These are phyloP conservation scores for Tolypocladium guangdongense DNA, from an alignment of 2,329 filamentous ascomycete genomes.

Conservation along the genomic window DNA sequence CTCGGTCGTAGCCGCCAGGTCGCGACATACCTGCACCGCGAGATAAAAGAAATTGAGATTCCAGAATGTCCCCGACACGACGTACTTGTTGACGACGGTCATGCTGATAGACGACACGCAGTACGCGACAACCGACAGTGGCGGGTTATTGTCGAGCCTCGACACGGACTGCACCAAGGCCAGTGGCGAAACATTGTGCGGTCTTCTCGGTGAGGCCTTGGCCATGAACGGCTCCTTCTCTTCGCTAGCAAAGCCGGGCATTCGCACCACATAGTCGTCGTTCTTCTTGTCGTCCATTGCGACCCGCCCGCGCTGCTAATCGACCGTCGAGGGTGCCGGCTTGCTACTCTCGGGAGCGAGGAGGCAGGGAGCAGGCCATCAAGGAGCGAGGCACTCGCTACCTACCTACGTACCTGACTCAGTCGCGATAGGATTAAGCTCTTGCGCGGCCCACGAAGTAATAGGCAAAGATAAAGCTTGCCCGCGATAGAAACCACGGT, in stretches of 20 bases:
- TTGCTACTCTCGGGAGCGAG: neutral
- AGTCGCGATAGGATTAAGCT: neutral
- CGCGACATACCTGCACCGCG: slow-evolving; percentile 65
- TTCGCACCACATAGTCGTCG: slow-evolving; percentile 63
- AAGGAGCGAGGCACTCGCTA: too few relatives aligned
- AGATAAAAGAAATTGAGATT: slow-evolving; percentile 96
- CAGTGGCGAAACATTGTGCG: neutral
- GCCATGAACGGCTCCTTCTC: slow-evolving; percentile 16
- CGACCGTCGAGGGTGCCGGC: neutral
- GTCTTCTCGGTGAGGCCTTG: slow-evolving; percentile 25
- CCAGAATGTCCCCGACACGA: slow-evolving; percentile 80
- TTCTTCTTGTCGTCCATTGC: slow-evolving; percentile 82
- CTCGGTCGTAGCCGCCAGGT: neutral
- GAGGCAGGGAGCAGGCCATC: too few relatives aligned
- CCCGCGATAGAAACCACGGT: too few relatives aligned
- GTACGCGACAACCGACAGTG: slow-evolving; percentile 68
- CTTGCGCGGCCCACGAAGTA: too few relatives aligned
- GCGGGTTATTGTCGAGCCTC: slow-evolving; percentile 61
- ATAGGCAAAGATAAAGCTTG: too few relatives aligned
- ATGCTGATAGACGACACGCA: slow-evolving; percentile 95
- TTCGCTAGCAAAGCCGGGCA: slow-evolving; percentile 36
- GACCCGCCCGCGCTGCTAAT: neutral
- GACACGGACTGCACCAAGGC: slow-evolving; percentile 19
- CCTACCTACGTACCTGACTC: too few relatives aligned
- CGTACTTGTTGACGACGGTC: slow-evolving; percentile 99